Base-by-base conservation (phyloP, 2,329 filamentous ascomycete genomes). In the Exophiala aquamarina region DNA sequence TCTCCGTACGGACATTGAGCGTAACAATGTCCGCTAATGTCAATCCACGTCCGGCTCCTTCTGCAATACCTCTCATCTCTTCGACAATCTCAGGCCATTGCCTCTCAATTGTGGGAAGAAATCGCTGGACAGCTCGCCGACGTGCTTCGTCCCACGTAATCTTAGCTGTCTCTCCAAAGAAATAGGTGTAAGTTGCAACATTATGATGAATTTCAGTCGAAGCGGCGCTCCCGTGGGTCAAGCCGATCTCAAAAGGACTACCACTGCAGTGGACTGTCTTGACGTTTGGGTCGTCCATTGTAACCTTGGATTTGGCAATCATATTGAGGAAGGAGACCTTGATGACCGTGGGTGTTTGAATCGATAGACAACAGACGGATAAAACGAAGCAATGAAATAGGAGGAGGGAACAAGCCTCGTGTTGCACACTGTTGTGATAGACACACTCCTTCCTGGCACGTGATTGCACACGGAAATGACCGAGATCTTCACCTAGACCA, bases 111-210 rank as follows among this genome's bases (percentile, higher is more conserved):
- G 39, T 44, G 5, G 39, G 45, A 7, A 36, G 19, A 28, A 49
- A 44, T 17, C 15, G 47, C 55, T 44, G 11, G n/a, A 42, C 39
- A 45, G 17, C 7, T 42, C 56, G 34, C 5, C 42, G 15, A 18
- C 51, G 50, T 1, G 57, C 57, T 35, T 49, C 43, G 23, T 41
- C 18, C 69, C 69, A 72, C 39, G 57, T 38, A 51, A 71, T 47
- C 2, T 56, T 54, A 39, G 61, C 66, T 3, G 62, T 62, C 20
- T 61, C 52, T 11, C 54, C 55, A 49, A 70, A 70, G n/a, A 70
- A 54, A 1, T 49, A 47, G 23, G 45, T 45, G 49, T 72, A 72
- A 54, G 70, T 70, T 4, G 34, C 41, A 41, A 71, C 60, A n/a
- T 65, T 65, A 17, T 61, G 55, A 6, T 50, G 36, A 45, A 72